phyloP scores from a whole-genome alignment of 2,329 filamentous ascomycete species.

The Aspergillus oerlinghausenensis region DNA sequence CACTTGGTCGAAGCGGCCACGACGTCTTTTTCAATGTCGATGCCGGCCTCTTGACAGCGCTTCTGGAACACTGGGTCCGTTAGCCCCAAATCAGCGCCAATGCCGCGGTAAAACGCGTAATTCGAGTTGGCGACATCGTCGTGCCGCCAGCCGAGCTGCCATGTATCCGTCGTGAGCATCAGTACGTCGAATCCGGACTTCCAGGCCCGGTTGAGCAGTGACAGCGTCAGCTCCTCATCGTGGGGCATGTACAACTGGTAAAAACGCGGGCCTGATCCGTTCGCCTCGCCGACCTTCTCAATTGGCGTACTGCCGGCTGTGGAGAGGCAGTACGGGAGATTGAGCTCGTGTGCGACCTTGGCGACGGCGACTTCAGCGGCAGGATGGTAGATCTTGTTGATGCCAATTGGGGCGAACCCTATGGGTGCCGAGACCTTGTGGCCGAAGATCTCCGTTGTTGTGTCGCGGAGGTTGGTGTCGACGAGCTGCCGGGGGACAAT shows the following conservation, averaged over 20 bases:
- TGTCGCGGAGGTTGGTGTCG: slow-evolving; percentile 57
- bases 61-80: slow-evolving; percentile 57
- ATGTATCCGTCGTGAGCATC: slow-evolving; percentile 60
- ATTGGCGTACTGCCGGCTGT: slow-evolving; percentile 55
- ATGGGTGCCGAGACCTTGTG: slow-evolving; percentile 57
- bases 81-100: slow-evolving; percentile 54
- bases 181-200: slow-evolving; percentile 53
- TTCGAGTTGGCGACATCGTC: slow-evolving; percentile 54
- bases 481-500: slow-evolving; percentile 60
- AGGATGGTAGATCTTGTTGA: slow-evolving; percentile 62
- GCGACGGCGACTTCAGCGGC: slow-evolving; percentile 57
- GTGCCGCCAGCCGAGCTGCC: slow-evolving; percentile 60
- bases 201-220: slow-evolving; percentile 52
- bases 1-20: slow-evolving; percentile 56
- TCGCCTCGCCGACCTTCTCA: slow-evolving; percentile 55
- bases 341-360: slow-evolving; percentile 55
- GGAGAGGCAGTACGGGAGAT: slow-evolving; percentile 56
- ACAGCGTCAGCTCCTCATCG: slow-evolving; percentile 56
- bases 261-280: slow-evolving; percentile 51
- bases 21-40: slow-evolving; percentile 50
- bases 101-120: slow-evolving; percentile 60
- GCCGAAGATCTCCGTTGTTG: slow-evolving; percentile 55
- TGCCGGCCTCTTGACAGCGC: slow-evolving; percentile 47
- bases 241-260: slow-evolving; percentile 63
- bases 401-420: slow-evolving; percentile 61